Percentiles rank a stretch among this genome's conserved stretches.
phyloP scores from a whole-genome alignment of 495 filamentous ascomycete genomes.

The Penicillium salamii region DNA sequence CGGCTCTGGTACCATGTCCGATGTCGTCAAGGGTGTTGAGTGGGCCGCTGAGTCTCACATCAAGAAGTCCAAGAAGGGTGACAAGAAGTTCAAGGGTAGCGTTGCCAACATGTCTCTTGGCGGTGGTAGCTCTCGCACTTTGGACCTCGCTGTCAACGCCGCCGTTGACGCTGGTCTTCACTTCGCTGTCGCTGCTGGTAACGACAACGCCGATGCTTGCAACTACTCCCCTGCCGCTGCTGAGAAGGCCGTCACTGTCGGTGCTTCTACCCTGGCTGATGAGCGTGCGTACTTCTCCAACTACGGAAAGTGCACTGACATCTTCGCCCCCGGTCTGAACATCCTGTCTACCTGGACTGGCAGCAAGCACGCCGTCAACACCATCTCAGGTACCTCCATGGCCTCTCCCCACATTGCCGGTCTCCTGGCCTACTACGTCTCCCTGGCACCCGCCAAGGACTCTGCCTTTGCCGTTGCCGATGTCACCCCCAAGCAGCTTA shows the following conservation, averaged over 20 bases:
- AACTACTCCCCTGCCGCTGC: slow-evolving; percentile 98
- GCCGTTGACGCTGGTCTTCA: slow-evolving; percentile 87
- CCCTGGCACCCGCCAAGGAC: slow-evolving; percentile 83
- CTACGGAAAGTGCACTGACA: slow-evolving; percentile 98
- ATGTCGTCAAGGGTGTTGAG: slow-evolving; percentile 97
- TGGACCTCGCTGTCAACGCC: slow-evolving; percentile 91
- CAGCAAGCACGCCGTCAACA: slow-evolving; percentile 90
- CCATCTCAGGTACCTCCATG: slow-evolving; percentile 99
- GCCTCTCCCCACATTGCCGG: slow-evolving; percentile 96
- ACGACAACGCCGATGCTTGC: slow-evolving; percentile 98
- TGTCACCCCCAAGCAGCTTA: slow-evolving; percentile 92
- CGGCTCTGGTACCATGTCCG: slow-evolving; percentile 96
- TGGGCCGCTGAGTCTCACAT: slow-evolving; percentile 81
- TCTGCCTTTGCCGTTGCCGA: slow-evolving; percentile 86
- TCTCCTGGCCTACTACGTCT: slow-evolving; percentile 96
- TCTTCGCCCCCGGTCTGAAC: slow-evolving; percentile 97
- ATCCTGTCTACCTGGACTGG: slow-evolving; percentile 98
- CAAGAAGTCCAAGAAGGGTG: slow-evolving; percentile 69
- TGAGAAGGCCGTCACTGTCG: slow-evolving; percentile 91
- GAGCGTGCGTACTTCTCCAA: slow-evolving; percentile 99
- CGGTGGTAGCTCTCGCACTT: slow-evolving; percentile 86
- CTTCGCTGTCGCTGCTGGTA: slow-evolving; percentile 97
- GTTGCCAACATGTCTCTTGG: slow-evolving; percentile 99
- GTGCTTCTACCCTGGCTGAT: slow-evolving; percentile 88
- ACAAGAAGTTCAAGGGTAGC: slow-evolving; percentile 99